Evolutionary conservation across 2,329 filamentous ascomycete genomes (phyloP).

Genomic region (Zymoseptoria tritici): DNA sequence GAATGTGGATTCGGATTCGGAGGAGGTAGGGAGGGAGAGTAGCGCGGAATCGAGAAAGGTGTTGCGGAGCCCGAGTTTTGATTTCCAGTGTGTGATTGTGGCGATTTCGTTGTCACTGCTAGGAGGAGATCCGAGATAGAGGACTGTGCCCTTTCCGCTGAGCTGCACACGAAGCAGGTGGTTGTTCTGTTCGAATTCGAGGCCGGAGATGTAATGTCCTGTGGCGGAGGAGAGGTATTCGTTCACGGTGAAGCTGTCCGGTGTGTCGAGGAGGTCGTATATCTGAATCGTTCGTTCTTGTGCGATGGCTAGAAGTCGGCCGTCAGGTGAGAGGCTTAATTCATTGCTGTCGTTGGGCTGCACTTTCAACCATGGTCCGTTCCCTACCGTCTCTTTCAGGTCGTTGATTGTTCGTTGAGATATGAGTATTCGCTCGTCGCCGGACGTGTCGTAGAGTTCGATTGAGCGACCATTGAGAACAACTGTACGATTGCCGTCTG

Average conservation of each 20-base stretch:
- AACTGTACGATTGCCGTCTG: conserved; percentile 21
- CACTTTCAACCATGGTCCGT: conserved; percentile 28
- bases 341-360: conserved; percentile 24
- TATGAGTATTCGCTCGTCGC: conserved; percentile 10
- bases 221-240: conserved; percentile 26
- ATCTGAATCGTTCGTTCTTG: conserved; percentile 30
- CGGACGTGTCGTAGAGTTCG: conserved; percentile 24
- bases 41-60: conserved; percentile 26
- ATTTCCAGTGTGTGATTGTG: conserved; percentile 28
- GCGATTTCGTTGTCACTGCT: conserved; percentile 5
- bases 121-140: conserved; percentile 30
- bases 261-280: conserved; percentile 25
- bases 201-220: conserved; percentile 30
- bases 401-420: conserved; percentile 25
- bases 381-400: conserved; percentile 27
- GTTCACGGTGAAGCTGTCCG: conserved; percentile 27
- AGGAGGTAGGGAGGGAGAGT: conserved; percentile 7
- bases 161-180: conserved; percentile 27
- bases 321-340: conserved; percentile 27
- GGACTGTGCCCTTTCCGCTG: conserved; percentile 27
- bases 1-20: conserved; percentile 6
- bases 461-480: conserved; percentile 26
- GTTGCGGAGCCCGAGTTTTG: conserved; percentile 25
- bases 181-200: conserved; percentile 29
- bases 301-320: conserved; percentile 27